phyloP scores from a whole-genome alignment of 1,284 basidiomycete genomes.

The Boletellus deceptivus region DNA sequence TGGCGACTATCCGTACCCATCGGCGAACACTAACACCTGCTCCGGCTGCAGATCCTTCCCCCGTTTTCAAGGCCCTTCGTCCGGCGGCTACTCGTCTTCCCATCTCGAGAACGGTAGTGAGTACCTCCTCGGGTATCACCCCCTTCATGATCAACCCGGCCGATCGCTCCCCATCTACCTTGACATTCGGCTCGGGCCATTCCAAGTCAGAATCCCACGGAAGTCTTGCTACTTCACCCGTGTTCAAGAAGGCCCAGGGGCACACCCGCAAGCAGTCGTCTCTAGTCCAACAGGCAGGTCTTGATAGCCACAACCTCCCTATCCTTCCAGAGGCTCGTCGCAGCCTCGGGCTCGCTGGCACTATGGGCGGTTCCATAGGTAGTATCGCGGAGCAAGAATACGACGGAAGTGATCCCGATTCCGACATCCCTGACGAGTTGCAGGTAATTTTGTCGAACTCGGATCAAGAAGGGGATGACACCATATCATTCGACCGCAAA shows the following conservation, averaged over 20 bases:
- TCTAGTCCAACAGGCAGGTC: constrained; percentile 23
- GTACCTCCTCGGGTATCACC: constrained; percentile 10
- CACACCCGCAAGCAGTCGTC: constrained; percentile 40
- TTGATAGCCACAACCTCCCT: constrained; percentile 30
- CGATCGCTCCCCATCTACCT: constrained; percentile 40
- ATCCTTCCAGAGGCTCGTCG: constrained; percentile 51
- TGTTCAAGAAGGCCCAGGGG: constrained; percentile 46
- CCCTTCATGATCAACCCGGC: constrained; percentile 8
- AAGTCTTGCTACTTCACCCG: constrained; percentile 39
- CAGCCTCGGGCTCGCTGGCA: constrained; percentile 60
- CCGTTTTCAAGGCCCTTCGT: constrained; percentile 57
- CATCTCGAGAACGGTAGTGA: constrained; percentile 12
- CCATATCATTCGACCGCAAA: constrained; percentile 38
- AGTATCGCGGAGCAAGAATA: constrained; percentile 42
- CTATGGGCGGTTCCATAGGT: constrained; percentile 57
- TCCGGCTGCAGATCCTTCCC: constrained; percentile 47
- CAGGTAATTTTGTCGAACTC: constrained; percentile 58
- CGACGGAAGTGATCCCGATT: constrained; percentile 61
- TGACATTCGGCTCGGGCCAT: constrained; percentile 51
- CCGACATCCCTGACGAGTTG: constrained; percentile 74
- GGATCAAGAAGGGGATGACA: constrained; percentile 43
- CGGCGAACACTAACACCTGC: constrained; percentile 54
- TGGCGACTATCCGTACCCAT: constrained; percentile 38
- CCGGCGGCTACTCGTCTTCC: constrained; percentile 41
- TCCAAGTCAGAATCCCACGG: constrained; percentile 33